These are phyloP conservation scores for Linum trigynum DNA, from an alignment of 345 rosid genomes.

Conservation along the genomic window DNA sequence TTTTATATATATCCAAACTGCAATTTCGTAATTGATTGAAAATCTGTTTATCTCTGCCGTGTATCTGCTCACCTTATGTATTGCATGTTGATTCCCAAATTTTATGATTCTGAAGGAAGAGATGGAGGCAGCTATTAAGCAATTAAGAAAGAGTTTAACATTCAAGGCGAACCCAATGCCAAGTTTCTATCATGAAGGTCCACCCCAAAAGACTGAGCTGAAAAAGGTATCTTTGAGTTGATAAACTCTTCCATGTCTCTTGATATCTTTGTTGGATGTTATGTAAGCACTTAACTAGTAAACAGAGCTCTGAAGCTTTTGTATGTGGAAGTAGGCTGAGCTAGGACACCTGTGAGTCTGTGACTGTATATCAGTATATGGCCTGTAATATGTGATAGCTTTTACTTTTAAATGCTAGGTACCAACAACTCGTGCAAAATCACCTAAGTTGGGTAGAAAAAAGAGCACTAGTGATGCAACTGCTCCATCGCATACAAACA, in stretches of 20 bases:
- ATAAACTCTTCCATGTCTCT: background rate
- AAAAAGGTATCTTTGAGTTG: constrained; percentile 23
- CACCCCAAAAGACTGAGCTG: constrained; percentile 29
- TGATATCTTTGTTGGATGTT: background rate
- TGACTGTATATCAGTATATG: too few species aligned
- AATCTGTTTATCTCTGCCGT: background rate
- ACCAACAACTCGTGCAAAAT: constrained; percentile 33
- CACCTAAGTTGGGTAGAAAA: constrained; percentile 27
- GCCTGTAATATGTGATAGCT: background rate
- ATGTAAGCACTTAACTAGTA: background rate
- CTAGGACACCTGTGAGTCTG: too few species aligned
- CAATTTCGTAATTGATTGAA: too few species aligned
- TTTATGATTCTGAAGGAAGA: constrained; percentile 23
- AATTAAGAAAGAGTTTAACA: constrained; percentile 28
- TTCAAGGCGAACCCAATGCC: constrained; percentile 39
- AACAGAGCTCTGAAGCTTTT: too few species aligned
- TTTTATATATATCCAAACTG: background rate
- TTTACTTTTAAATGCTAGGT: constrained; percentile 12
- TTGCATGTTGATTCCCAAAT: background rate
- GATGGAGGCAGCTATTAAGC: constrained; percentile 28
- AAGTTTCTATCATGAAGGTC: constrained; percentile 28
- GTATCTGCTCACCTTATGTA: background rate
- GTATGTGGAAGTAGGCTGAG: too few species aligned
- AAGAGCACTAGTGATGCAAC: constrained; percentile 19
- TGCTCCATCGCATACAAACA: constrained; percentile 11